Base-by-base conservation (phyloP, 257 asterid genomes). In the Eustoma russellianum region DNA sequence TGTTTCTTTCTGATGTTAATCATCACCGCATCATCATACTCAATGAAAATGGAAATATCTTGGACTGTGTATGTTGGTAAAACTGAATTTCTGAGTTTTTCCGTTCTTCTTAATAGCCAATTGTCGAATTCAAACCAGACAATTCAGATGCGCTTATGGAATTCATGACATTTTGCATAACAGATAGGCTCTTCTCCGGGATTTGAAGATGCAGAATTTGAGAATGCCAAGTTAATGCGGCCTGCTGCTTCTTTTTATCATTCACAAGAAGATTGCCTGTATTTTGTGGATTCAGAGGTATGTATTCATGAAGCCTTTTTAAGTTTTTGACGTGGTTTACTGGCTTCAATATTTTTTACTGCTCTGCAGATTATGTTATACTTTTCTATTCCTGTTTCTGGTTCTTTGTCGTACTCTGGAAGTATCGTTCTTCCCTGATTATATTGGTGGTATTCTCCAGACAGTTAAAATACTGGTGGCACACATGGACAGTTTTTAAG, bases 141-240 rank as follows among this genome's bases (percentile, higher is more conserved):
- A 47, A 46, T 41, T 45, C 45, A 9, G 44, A 33, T 35, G 48
- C 46, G 28, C 17, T 46, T 61, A 57, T 49, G 38, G 24, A 52
- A 6, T 53, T 45, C 7, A 51, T 62, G 33, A 19, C 40, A 57
- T 18, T 70, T 53, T 64, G 57, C 53, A 12, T 64, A 53, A 51
- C 80, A 91, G 98, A 86, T 91, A 59, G 98, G 98, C 77, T 83
- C 89, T 67, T 75, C 86, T 67, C 96, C 96, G 68, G 98, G 98
- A 64, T 81, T 77, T 74, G 96, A 83, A 68, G 98, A 91, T 64
- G 93, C 94, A 57, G 95, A 80, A 59, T 91, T 91, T 74, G 98
- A 84, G 72, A 71, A 40, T 65, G 89, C 95, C 15, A 91, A 79
- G 69, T 79, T 91, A 65, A 69, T 64, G 83, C 88, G 98, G 15